Percentiles rank a stretch among this genome's conserved stretches.
Conservation (phyloP, 257 asterid species). For the Cinchona pubescens region DNA sequence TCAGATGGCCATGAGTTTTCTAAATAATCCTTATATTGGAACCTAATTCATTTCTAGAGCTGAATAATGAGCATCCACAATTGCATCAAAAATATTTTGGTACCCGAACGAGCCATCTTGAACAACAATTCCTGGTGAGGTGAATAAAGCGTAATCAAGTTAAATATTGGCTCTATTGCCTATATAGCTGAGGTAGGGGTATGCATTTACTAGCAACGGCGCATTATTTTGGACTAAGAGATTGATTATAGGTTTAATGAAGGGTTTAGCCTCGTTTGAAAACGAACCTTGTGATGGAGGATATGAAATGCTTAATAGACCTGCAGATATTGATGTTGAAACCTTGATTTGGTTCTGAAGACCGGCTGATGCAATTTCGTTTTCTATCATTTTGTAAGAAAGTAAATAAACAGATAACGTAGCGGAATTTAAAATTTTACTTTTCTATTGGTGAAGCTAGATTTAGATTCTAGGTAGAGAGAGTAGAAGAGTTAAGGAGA, state of each 20-base stretch:
- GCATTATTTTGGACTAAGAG: conserved; percentile 17
- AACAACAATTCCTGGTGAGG: conserved; percentile 8
- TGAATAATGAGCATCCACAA: conserved; percentile 28
- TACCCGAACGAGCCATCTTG: conserved; percentile 22
- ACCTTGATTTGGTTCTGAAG: conserved; percentile 26
- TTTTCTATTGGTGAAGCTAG: too few relatives aligned
- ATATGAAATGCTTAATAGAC: conserved; percentile 14
- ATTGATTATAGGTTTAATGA: conserved; percentile 22
- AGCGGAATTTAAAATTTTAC: too few relatives aligned
- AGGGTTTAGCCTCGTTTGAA: neutral
- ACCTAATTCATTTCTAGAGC: conserved; percentile 36
- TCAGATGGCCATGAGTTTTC: conserved; percentile 45
- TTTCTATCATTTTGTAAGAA: too few relatives aligned
- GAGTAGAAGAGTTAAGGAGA: too few relatives aligned
- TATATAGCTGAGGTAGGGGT: conserved; percentile 28
- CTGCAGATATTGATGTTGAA: conserved; percentile 26
- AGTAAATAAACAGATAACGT: too few relatives aligned
- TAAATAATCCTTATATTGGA: conserved; percentile 17
- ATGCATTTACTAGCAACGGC: conserved; percentile 33
- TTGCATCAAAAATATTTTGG: conserved; percentile 38
- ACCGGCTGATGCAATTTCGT: conserved; percentile 9
- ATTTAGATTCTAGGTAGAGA: too few relatives aligned
- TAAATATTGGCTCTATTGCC: conserved; percentile 2
- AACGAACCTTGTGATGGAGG: conserved; percentile 33
- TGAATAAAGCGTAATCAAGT: conserved; percentile 24